Evolutionary conservation across 305 asterid species (phyloP).

Genomic region (Ajuga reptans): DNA sequence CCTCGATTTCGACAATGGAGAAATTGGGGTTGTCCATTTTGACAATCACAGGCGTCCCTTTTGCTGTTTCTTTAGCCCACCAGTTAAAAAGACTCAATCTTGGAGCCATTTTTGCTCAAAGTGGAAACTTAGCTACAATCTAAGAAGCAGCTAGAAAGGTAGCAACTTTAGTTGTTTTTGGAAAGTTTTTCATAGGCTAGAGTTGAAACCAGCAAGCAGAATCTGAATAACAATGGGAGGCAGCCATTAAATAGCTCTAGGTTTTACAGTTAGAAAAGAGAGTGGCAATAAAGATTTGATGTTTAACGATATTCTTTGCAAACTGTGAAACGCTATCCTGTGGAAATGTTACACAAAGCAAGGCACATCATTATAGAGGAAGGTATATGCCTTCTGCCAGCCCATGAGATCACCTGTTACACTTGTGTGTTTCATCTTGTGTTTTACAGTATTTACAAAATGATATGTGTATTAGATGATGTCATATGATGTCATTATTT

Average conservation of each 20-base stretch:
- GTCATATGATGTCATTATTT: too few relatives aligned
- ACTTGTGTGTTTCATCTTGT: too few relatives aligned
- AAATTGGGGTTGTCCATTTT: constrained; percentile 55
- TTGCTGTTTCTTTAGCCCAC: constrained; percentile 33
- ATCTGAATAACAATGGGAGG: not conserved
- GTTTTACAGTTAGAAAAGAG: constrained; percentile 17
- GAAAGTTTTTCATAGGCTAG: constrained; percentile 23
- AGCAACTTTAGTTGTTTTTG: not conserved
- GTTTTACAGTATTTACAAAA: too few relatives aligned
- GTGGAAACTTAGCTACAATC: not conserved
- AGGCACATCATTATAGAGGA: constrained; percentile 35
- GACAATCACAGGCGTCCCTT: constrained; percentile 56
- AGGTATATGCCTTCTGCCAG: constrained; percentile 39
- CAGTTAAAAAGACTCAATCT: constrained; percentile 42
- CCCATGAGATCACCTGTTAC: too few relatives aligned
- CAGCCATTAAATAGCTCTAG: constrained; percentile 26
- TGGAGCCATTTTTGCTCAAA: constrained; percentile 42
- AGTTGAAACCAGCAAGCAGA: constrained; percentile 21
- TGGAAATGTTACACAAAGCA: constrained; percentile 26
- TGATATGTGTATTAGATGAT: too few relatives aligned
- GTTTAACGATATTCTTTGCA: constrained; percentile 45
- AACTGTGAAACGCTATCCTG: constrained; percentile 36
- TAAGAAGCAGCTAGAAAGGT: not conserved
- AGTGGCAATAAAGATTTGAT: not conserved
- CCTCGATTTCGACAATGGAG: constrained; percentile 60